Percentiles rank a stretch among this genome's conserved stretches.
Evolutionary conservation across 176 grass and related monocot genomes (phyloP).

Genomic region (Oryza glaberrima): DNA sequence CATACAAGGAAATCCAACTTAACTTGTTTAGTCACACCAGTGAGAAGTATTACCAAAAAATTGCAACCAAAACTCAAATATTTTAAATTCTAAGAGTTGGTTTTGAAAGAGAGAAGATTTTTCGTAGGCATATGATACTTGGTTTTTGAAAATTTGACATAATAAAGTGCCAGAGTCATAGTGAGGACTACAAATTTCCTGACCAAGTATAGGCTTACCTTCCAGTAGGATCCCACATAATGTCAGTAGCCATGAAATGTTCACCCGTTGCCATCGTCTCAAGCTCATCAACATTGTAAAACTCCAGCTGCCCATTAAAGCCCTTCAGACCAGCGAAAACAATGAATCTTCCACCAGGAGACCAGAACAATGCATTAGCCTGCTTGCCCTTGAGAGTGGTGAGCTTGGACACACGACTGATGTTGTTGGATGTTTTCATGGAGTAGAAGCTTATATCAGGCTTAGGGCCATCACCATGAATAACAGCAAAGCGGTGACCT

Average conservation of each 20-base stretch:
- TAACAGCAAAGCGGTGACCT: slow-evolving; percentile 89
- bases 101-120: not conserved
- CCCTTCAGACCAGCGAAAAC: slow-evolving; percentile 92
- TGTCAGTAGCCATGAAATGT: slow-evolving; percentile 96
- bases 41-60: not conserved
- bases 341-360: slow-evolving; percentile 78
- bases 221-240: slow-evolving; percentile 95
- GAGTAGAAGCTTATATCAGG: slow-evolving; percentile 89
- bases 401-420: slow-evolving; percentile 74
- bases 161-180: not conserved
- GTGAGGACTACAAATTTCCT: not conserved
- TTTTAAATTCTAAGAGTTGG: not conserved
- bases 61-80: not conserved
- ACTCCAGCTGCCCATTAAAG: slow-evolving; percentile 93
- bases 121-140: not conserved
- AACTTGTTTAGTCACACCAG: not conserved
- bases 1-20: not conserved
- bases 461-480: slow-evolving; percentile 84
- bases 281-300: slow-evolving; percentile 94
- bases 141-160: not conserved
- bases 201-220: slow-evolving; percentile 50
- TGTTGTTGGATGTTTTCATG: slow-evolving; percentile 62
- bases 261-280: slow-evolving; percentile 95
- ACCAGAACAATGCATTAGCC: slow-evolving; percentile 90
- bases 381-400: slow-evolving; percentile 88